Evolutionary conservation across 441 rosid genomes (phyloP).

Genomic region (Eutrema salsugineum): DNA sequence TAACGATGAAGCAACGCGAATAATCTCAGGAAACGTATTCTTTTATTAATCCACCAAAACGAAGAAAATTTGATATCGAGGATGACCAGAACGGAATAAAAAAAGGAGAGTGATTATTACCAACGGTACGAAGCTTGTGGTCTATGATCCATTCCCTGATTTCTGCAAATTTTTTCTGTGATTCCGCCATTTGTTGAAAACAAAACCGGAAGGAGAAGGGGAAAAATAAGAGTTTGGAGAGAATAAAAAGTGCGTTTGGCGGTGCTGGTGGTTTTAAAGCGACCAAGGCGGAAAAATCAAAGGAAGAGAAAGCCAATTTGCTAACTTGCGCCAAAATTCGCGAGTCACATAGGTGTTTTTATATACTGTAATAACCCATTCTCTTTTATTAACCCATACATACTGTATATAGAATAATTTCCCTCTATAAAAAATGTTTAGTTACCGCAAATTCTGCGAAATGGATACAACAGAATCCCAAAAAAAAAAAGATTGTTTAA

Average conservation of each 20-base stretch:
- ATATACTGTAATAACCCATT: too few relatives aligned
- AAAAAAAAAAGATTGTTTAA: too few relatives aligned
- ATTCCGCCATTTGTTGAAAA: constrained; percentile 53
- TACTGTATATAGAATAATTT: too few relatives aligned
- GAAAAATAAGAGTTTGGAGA: background rate
- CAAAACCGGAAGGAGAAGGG: too few relatives aligned
- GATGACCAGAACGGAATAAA: background rate
- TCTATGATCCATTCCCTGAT: constrained; percentile 70
- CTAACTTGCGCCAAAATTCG: background rate
- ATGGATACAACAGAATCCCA: too few relatives aligned
- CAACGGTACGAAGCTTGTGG: constrained; percentile 88
- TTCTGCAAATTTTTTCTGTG: constrained; percentile 53
- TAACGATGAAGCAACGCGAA: background rate
- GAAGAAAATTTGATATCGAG: background rate
- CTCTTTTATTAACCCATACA: too few relatives aligned
- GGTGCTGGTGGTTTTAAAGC: constrained; percentile 15
- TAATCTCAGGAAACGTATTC: background rate
- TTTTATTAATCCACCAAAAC: background rate
- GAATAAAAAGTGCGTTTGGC: background rate
- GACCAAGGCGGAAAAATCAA: background rate
- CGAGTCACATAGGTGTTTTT: background rate
- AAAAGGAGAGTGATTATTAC: constrained; percentile 31
- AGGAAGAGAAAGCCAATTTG: constrained; percentile 15
- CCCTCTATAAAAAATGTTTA: too few relatives aligned
- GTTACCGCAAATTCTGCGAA: too few relatives aligned